These are phyloP conservation scores for Fraxinus anomala DNA, from an alignment of 257 asterid species.

Conservation along the genomic window DNA sequence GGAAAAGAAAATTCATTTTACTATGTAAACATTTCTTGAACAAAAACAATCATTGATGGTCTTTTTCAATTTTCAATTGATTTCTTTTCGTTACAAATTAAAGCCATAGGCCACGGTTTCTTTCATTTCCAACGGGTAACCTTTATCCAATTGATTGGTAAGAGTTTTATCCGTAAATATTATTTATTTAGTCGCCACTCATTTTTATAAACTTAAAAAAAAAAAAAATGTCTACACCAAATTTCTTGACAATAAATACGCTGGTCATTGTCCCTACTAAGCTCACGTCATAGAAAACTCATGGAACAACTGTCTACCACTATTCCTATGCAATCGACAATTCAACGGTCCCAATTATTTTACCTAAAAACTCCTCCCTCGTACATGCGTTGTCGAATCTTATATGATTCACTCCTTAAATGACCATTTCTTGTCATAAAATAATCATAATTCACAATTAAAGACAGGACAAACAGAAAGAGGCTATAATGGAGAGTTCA, in stretches of 20 bases:
- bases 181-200: too few relatives aligned
- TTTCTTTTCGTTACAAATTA: too few relatives aligned
- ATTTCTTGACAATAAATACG: background rate
- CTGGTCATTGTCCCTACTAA: background rate
- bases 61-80: too few relatives aligned
- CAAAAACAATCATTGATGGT: too few relatives aligned
- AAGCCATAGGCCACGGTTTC: too few relatives aligned
- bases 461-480: background rate
- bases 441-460: background rate
- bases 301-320: constrained; percentile 14
- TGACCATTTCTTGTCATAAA: background rate
- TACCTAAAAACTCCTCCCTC: background rate
- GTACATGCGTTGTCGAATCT: background rate
- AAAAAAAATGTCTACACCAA: too few relatives aligned
- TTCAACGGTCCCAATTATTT: background rate
- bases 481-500: constrained; percentile 34
- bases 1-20: too few relatives aligned
- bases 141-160: too few relatives aligned
- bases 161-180: too few relatives aligned
- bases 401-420: background rate
- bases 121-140: too few relatives aligned
- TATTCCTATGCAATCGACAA: background rate
- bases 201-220: too few relatives aligned
- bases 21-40: too few relatives aligned
- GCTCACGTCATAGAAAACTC: background rate